Evolutionary conservation across 2,329 filamentous ascomycete genomes (phyloP), one percentile per base, ranked within the genome.

Genomic region (Aurifilum marmelostoma): DNA sequence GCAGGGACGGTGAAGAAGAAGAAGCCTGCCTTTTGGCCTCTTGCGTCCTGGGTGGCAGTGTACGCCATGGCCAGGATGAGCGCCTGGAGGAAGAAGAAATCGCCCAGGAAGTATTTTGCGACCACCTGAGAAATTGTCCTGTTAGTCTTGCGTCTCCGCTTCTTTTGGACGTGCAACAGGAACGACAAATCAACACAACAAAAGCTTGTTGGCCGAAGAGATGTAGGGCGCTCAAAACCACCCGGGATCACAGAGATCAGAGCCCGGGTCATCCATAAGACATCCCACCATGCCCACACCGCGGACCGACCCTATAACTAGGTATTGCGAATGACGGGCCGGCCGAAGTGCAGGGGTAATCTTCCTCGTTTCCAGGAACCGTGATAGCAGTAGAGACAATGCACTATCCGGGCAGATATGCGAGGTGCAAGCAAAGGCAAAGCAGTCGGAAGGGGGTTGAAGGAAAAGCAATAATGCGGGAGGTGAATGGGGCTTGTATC

Each of bases 301-400:
- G 84, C 88, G 84, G 81, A 83, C 84, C 86, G 83, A 77, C 83
- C 88, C 86, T 83, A 4, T 78, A 71, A 71, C 81, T 78, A 83
- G 83, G 80, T 81, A 85, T 83, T 89, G 88, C 88, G 89, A 91
- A 91, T 89, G 85, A 88, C 82, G 85, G 85, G 83, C 81, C 82
- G 81, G 79, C 74, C 79, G 78, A 85, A 84, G 84, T 86, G 86
- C 84, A 88, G 87, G 89, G 90, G 89, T 87, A 83, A 88, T 93
- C 90, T 93, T 85, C 91, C 91, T 93, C 91, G 84, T 81, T 89
- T 92, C 83, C 90, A 93, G 91, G 91, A 93, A 93, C 90, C 91
- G 90, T 84, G 86, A 90, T 90, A 92, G 90, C 84, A 88, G 90
- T 86, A 81, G 86, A 81, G 80, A 74, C 67, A 75, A 72, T 76